Percentiles rank a stretch among this genome's conserved stretches.
Conservation (phyloP, 148 eudicot genomes). For the Fagopyrum tataricum region DNA sequence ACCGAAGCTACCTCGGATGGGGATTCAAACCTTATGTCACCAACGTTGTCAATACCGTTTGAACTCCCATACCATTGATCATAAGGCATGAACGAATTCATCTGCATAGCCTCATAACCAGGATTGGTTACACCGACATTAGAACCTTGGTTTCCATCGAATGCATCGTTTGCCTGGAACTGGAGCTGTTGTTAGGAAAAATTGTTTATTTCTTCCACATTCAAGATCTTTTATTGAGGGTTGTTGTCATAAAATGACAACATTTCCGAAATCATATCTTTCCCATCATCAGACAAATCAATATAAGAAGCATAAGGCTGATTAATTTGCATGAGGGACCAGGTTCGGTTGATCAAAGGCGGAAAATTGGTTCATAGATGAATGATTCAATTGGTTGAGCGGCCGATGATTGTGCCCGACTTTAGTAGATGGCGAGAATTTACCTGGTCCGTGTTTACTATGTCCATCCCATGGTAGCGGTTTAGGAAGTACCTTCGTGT, state of each 20-base stretch:
- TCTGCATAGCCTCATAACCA: slow-evolving; percentile 9
- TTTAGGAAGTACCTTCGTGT: too few relatives aligned
- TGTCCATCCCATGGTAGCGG: too few relatives aligned
- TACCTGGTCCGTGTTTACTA: too few relatives aligned
- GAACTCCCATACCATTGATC: slow-evolving; percentile 12
- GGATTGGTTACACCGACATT: background rate
- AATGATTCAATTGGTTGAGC: background rate
- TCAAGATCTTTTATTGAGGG: background rate
- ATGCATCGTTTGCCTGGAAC: background rate
- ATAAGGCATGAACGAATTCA: slow-evolving; percentile 11
- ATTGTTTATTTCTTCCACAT: background rate
- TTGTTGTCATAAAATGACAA: slow-evolving; percentile 14
- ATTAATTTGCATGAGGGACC: background rate
- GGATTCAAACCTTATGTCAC: background rate
- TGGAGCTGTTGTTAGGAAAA: slow-evolving; percentile 4
- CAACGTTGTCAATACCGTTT: background rate
- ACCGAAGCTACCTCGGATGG: background rate
- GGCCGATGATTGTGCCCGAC: too few relatives aligned
- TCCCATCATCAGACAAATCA: slow-evolving; percentile 17
- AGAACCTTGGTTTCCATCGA: background rate
- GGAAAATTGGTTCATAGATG: background rate
- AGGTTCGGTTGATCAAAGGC: background rate
- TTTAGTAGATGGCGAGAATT: too few relatives aligned
- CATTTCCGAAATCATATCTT: slow-evolving; percentile 17
- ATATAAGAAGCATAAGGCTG: slow-evolving; percentile 5